Evolutionary conservation across 305 asterid species (phyloP), one percentile per base, ranked within the genome.

Genomic region (Fraxinus paxiana): DNA sequence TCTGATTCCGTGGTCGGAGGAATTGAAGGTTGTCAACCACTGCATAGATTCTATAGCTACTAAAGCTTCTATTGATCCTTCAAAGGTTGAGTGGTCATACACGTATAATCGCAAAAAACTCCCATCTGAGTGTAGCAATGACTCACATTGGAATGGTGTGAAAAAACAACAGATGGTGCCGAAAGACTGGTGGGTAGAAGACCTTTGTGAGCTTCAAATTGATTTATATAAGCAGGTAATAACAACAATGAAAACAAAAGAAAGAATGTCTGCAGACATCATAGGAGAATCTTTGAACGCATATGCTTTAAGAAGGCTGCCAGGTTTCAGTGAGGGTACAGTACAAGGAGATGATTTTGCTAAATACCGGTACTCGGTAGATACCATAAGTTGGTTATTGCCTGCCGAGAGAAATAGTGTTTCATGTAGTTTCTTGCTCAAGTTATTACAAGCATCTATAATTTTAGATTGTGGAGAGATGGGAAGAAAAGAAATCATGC

Each of bases 121-220:
- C n/a, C 82, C 87, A 2, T 85, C 94, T 0, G 97, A 91, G 85
- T 88, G 83, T 30, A 93, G 88, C 61, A 81, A 83, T 12, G 93
- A 90, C 17, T 56, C 88, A 0, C 86, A 76, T 9, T 90, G 90
- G 92, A 89, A 91, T 35, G 97, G 92, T 48, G 89, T 91, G 85
- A 87, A 81, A 48, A 91, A 88, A 77, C 96, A 86, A 33, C 90
- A 17, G 67, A 71, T 70, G 30, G 95, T 91, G 67, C 98, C 98
- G 0, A 83, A 80, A 38, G 98, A 94, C 83, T 94, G 98, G 98
- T 94, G 98, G 98, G 96, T 89, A 0, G 97, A 93, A 82, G 98
- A 94, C 80, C 87, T 94, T 15, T 93, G 93, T 56, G 97, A 93
- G 22, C 97, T 94, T 73, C 92, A 84, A 34, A 85, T 91, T 1